These are phyloP conservation scores for Fusarium musae DNA, from an alignment of 2,329 filamentous ascomycete genomes.

Conservation along the genomic window DNA sequence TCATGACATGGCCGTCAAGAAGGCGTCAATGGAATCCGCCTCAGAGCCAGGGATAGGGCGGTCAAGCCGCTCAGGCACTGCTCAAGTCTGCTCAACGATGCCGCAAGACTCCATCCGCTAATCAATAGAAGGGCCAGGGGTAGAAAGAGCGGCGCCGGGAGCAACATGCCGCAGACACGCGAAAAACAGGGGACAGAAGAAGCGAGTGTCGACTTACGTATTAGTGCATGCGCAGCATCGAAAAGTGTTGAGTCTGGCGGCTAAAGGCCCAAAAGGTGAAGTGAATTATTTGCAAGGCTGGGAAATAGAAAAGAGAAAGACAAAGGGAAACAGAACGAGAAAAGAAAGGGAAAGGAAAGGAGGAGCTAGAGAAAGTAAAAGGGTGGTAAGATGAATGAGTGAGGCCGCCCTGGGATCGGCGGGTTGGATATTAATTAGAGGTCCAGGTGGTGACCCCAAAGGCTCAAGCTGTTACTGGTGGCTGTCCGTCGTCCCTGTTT, in stretches of 20 bases:
- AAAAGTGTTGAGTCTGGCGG: slow-evolving; percentile 20
- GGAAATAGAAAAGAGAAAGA: slow-evolving; percentile 1
- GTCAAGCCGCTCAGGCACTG: slow-evolving; percentile 35
- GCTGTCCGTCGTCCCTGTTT: slow-evolving; percentile 16
- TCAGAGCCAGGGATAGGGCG: slow-evolving; percentile 27
- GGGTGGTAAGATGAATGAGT: slow-evolving; percentile 31
- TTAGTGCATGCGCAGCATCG: slow-evolving; percentile 29
- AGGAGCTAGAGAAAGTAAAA: slow-evolving; percentile 8
- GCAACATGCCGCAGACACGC: slow-evolving; percentile 28
- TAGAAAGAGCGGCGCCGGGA: slow-evolving; percentile 27
- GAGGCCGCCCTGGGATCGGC: slow-evolving; percentile 35
- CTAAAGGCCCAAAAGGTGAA: neutral
- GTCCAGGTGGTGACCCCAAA: slow-evolving; percentile 20
- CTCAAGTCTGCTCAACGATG: slow-evolving; percentile 15
- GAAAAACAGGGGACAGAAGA: slow-evolving; percentile 29
- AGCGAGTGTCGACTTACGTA: slow-evolving; percentile 30
- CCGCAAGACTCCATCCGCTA: slow-evolving; percentile 33
- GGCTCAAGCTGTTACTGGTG: slow-evolving; percentile 19
- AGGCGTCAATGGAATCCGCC: slow-evolving; percentile 14
- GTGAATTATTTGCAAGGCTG: slow-evolving; percentile 18
- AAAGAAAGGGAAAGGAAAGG: neutral
- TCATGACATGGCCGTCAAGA: slow-evolving; percentile 17
- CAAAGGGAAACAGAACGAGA: neutral
- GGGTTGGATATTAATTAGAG: slow-evolving; percentile 18
- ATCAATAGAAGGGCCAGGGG: slow-evolving; percentile 34